These are phyloP conservation scores for Cryptosporidium viatorum DNA, from an alignment of 169 alveolate species.

Conservation along the genomic window DNA sequence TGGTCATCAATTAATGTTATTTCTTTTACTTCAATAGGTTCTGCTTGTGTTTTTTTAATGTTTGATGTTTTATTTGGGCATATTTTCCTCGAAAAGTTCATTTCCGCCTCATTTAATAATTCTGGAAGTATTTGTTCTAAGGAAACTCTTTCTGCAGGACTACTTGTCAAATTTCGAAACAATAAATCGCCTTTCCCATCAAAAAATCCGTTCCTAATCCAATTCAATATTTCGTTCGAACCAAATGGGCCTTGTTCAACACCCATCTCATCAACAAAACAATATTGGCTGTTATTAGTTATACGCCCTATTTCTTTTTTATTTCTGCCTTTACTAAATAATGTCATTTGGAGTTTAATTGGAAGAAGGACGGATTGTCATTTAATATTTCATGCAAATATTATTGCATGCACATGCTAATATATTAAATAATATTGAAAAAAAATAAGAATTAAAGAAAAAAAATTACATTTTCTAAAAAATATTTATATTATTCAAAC, in stretches of 20 bases:
- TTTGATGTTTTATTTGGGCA: constrained; percentile 3
- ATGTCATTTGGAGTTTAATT: background rate
- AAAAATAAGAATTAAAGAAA: background rate
- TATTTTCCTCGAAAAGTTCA: constrained; percentile 13
- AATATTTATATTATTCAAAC: background rate
- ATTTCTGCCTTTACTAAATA: background rate
- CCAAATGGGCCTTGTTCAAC: constrained; percentile 70
- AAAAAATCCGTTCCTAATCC: constrained; percentile 68
- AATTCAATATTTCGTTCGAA: constrained; percentile 50
- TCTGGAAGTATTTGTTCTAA: constrained; percentile 67
- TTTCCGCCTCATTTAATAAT: constrained; percentile 47
- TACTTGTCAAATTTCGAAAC: constrained; percentile 58
- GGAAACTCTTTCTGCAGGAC: constrained; percentile 66
- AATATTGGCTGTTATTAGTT: constrained; percentile 42
- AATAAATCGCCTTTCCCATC: constrained; percentile 64
- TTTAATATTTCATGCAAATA: constrained; percentile 3
- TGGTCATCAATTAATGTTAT: constrained; percentile 56
- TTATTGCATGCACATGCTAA: background rate
- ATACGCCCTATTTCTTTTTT: constrained; percentile 7
- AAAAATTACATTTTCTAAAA: background rate
- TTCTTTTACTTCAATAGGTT: constrained; percentile 46
- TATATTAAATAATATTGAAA: background rate
- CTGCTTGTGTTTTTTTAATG: background rate
- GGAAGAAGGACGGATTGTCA: background rate
- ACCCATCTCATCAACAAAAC: constrained; percentile 65